Evolutionary conservation across 2,329 filamentous ascomycete genomes (phyloP).

Genomic region (Coniochaeta sp.): DNA sequence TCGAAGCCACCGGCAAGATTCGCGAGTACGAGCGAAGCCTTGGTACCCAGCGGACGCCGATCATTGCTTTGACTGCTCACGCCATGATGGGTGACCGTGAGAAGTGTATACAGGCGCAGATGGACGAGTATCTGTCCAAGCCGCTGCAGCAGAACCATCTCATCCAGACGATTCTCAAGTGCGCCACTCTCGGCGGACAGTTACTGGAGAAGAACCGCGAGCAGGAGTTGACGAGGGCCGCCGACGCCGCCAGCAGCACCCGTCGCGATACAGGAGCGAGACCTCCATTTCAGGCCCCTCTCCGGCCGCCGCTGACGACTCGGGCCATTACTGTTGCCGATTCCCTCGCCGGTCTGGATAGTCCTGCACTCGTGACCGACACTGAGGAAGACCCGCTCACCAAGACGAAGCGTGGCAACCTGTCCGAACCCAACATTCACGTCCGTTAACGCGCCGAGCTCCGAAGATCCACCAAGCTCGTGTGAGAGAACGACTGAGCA

Average conservation of each 20-base stretch:
- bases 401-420: slow-evolving; percentile 39
- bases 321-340: slow-evolving; percentile 66
- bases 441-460: not conserved
- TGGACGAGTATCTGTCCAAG: slow-evolving; percentile 98
- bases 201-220: slow-evolving; percentile 71
- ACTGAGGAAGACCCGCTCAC: slow-evolving; percentile 47
- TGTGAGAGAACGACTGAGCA: not conserved
- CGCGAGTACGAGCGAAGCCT: slow-evolving; percentile 85
- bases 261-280: slow-evolving; percentile 22
- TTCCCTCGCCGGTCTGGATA: slow-evolving; percentile 51
- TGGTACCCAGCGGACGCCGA: slow-evolving; percentile 76
- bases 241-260: slow-evolving; percentile 37
- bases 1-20: slow-evolving; percentile 95
- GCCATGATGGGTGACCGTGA: slow-evolving; percentile 98
- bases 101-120: slow-evolving; percentile 96
- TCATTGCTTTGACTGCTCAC: slow-evolving; percentile 94
- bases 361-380: slow-evolving; percentile 53
- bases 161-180: slow-evolving; percentile 96
- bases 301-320: slow-evolving; percentile 44
- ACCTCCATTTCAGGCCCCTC: slow-evolving; percentile 20
- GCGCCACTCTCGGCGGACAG: slow-evolving; percentile 81
- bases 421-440: slow-evolving; percentile 31
- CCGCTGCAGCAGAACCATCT: slow-evolving; percentile 94
- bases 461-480: too few species aligned
- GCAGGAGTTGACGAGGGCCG: slow-evolving; percentile 45